Conservation (phyloP, 1,139 yeast species). For the Protomyces arabidopsidicola region DNA sequence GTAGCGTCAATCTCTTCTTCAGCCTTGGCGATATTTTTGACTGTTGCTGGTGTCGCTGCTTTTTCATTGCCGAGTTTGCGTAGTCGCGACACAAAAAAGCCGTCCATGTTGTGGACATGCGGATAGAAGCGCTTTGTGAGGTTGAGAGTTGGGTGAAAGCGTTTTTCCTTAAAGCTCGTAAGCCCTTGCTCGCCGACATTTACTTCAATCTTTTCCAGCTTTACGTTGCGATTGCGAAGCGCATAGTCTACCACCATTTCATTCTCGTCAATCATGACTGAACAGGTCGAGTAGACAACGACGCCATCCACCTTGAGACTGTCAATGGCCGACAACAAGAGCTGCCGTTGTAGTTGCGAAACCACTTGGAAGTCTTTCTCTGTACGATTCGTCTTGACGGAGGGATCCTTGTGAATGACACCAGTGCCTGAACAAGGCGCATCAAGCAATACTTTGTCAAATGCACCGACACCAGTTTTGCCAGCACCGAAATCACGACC, state of each 20-base stretch:
- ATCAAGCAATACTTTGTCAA: constrained; percentile 88
- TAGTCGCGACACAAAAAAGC: constrained; percentile 95
- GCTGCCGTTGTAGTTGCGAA: constrained; percentile 93
- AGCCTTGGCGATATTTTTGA: constrained; percentile 22
- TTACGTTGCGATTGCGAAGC: constrained; percentile 88
- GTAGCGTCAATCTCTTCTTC: constrained; percentile 45
- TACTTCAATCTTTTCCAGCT: constrained; percentile 88
- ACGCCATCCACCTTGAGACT: constrained; percentile 92
- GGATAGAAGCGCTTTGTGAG: constrained; percentile 95
- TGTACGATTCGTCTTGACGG: constrained; percentile 87
- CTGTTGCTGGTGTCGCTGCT: constrained; percentile 51
- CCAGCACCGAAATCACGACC: constrained; percentile 85
- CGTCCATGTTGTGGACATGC: constrained; percentile 97
- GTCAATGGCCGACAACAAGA: constrained; percentile 89
- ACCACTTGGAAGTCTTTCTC: constrained; percentile 95
- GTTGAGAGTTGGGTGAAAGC: constrained; percentile 68
- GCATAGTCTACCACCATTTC: constrained; percentile 99
- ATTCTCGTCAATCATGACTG: constrained; percentile 96
- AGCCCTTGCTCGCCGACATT: constrained; percentile 95
- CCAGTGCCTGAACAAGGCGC: constrained; percentile 99
- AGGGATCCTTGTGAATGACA: constrained; percentile 95
- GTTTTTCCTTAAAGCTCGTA: constrained; percentile 87
- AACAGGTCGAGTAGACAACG: constrained; percentile 95
- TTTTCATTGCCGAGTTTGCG: constrained; percentile 61
- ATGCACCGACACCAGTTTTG: constrained; percentile 94